phyloP scores from a whole-genome alignment of 192 early-diverging fungal species.

The Mortierella antarctica region DNA sequence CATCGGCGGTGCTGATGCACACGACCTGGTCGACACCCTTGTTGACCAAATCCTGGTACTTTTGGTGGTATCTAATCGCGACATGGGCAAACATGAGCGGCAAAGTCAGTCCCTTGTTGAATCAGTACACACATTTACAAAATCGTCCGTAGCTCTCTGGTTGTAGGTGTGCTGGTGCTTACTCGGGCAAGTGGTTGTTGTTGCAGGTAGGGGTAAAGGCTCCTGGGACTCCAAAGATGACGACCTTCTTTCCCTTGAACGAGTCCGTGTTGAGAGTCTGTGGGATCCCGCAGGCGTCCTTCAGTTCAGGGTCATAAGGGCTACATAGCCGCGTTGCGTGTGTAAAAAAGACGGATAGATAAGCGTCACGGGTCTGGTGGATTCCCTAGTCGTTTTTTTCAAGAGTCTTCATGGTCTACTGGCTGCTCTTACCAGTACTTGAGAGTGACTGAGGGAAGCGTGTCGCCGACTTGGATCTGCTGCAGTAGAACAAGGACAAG shows the following conservation, averaged over 20 bases:
- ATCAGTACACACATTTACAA: neutral
- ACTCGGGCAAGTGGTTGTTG: constrained; percentile 65
- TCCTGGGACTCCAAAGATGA: constrained; percentile 75
- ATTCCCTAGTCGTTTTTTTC: no score
- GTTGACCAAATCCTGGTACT: constrained; percentile 63
- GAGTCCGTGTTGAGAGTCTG: constrained; percentile 55
- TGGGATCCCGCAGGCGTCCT: constrained; percentile 49
- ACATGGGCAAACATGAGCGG: neutral
- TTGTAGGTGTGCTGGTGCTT: constrained; percentile 1
- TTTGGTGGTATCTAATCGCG: constrained; percentile 61
- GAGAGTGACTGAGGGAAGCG: constrained; percentile 62
- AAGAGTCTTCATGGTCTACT: neutral
- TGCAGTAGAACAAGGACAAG: neutral
- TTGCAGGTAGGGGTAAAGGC: constrained; percentile 73
- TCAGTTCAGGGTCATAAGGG: constrained; percentile 36
- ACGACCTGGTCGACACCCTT: constrained; percentile 79
- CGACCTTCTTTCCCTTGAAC: constrained; percentile 70
- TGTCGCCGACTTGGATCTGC: constrained; percentile 66
- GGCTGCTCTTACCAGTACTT: constrained; percentile 58
- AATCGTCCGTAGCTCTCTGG: neutral
- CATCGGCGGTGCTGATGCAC: constrained; percentile 71
- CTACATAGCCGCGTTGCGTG: neutral
- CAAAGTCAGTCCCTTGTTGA: neutral
- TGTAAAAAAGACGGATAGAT: neutral
- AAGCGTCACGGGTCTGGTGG: neutral